These are phyloP conservation scores for Colletotrichum euphorbiae DNA, from an alignment of 2,329 filamentous ascomycete genomes.

Conservation along the genomic window DNA sequence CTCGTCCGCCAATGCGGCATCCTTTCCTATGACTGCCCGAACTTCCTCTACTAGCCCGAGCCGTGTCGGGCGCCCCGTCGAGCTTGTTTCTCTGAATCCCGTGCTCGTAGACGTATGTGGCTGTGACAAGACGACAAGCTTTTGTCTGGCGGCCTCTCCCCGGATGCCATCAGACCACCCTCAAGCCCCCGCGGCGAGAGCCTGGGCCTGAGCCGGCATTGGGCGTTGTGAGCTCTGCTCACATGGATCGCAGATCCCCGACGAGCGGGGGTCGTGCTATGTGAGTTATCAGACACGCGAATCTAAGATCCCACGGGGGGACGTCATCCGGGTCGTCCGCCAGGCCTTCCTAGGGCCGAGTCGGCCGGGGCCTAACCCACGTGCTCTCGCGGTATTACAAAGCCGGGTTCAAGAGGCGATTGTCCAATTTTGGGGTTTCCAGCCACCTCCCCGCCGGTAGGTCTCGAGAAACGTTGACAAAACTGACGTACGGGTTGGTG, in stretches of 20 bases:
- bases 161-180: neutral
- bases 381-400: neutral
- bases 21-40: neutral
- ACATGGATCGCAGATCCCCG: constrained; percentile 6
- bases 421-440: neutral
- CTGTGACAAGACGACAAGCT: neutral
- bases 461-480: constrained; percentile 4
- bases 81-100: neutral
- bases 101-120: neutral
- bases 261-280: constrained; percentile 12
- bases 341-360: neutral
- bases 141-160: neutral
- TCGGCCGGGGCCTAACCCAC: neutral
- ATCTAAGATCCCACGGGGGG: constrained; percentile 5
- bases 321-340: neutral
- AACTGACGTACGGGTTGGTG: neutral
- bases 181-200: neutral
- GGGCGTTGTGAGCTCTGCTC: neutral
- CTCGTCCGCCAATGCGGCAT: neutral
- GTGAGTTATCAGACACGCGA: constrained; percentile 17
- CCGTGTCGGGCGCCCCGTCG: neutral
- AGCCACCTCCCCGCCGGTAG: neutral
- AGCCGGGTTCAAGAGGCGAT: constrained; percentile 16
- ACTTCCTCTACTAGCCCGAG: neutral
- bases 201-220: neutral